Evolutionary conservation across 176 grass and related monocot genomes (phyloP), one percentile per base, ranked within the genome.

Genomic region (Eragrostis nindensis): DNA sequence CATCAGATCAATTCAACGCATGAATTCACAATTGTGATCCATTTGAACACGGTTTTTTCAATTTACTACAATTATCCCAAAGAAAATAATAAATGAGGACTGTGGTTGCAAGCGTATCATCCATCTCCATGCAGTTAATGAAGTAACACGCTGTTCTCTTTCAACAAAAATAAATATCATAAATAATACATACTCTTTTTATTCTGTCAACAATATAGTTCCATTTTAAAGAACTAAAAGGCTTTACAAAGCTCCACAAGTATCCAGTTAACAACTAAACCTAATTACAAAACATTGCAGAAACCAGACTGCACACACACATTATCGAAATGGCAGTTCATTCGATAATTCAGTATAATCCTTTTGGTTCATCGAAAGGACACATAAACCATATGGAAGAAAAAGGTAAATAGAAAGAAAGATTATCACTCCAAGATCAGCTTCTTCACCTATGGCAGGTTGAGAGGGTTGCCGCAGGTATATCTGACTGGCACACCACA

Each of bases 371-470:
- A 90, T 92, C 0, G 94, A 94, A 55, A 97, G 61, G 76, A 83
- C 74, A 16, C 92, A 97, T 32, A 94, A 82, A 22, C 85, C 85
- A 83, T 97, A 92, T 0, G 94, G 94, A 19, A 94, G 87, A 68
- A 97, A 94, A 76, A 94, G 91, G 69, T 92, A 97, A 83, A 90
- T 75, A 48, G 71, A 56, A 60, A 97, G 72, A 85, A 97, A 97
- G 5, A 97, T 80, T 41, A 97, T 84, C 43, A 97, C 92, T 41
- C 94, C 94, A 19, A 97, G 94, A 90, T 97, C 94, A 77, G 94
- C 94, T 78, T 97, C 94, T 94, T 97, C 94, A 79, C 94, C 94
- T 27, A 97, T 89, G 9, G 94, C 90, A 0, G 94, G 87, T 46
- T 86, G 91, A 68, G 83, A 88, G 47, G 92, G 89, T 40, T 92